Base-by-base conservation (phyloP, 768 basidiomycete genomes). In the Rhizopogon vinicolor region DNA sequence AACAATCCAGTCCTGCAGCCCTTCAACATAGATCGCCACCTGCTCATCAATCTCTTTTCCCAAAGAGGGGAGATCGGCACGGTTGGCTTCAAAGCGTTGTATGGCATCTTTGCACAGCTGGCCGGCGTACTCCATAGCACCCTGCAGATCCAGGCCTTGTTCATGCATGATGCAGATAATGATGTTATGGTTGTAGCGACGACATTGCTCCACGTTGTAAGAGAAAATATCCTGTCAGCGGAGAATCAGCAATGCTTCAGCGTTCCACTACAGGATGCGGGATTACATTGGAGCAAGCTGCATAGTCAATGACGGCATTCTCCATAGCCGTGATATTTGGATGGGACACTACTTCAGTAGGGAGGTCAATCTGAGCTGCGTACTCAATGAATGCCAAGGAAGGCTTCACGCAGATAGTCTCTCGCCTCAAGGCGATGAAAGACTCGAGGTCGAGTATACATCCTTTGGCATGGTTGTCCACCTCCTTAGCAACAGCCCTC, bases 161-260 rank as follows among this genome's bases (percentile, higher is more conserved):
- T 83, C 74, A 42, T 75, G 71, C 84, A 86, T 88, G 59, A 88
- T n/a, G 76, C 2, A 25, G 25, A 25, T 72, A 53, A 90, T 77
- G 78, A 89, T 85, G 66, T 90, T 89, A 66, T 87, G 83, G 13
- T 3, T 25, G 25, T 25, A 25, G 25, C 25, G 25, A 25, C 82
- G 79, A 2, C 86, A 79, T 67, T 89, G 87, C 63, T 89, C 88
- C 43, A 82, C 80, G 57, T 89, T 87, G 68, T 86, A 90, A 1
- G 86, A 89, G 64, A 86, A 84, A 37, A 89, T 84, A 58, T 89
- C 87, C 87, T 87, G 1, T 3, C 5, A 16, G 9, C 9, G 48
- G 10, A 10, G 2, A 52, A 9, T 49, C 8, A 49, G 33, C 48
- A 22, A 14, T 59, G 42, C 8, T 16, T 25, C 40, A 5, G n/a